These are phyloP conservation scores for Alternaria burnsii DNA, from an alignment of 2,329 filamentous ascomycete species.

Conservation along the genomic window DNA sequence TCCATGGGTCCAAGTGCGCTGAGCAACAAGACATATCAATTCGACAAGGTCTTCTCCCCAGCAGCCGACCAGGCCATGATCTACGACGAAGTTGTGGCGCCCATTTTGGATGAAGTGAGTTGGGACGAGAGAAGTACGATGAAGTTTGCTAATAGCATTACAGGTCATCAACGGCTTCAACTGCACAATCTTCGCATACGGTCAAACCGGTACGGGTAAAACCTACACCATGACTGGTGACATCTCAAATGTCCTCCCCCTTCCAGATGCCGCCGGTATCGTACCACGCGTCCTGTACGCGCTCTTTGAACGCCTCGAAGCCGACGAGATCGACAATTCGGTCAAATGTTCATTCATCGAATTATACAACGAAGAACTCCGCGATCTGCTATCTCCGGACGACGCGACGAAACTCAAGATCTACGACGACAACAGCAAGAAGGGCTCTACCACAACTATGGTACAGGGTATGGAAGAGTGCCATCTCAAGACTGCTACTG, in stretches of 20 bases:
- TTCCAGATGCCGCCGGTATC: conserved; percentile 92
- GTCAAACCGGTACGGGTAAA: conserved; percentile 97
- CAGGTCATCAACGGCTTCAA: conserved; percentile 95
- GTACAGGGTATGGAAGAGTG: conserved; percentile 99
- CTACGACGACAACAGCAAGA: conserved; percentile 85
- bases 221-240: conserved; percentile 99
- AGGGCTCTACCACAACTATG: conserved; percentile 82
- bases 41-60: conserved; percentile 95
- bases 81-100: conserved; percentile 93
- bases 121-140: not conserved
- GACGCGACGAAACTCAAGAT: conserved; percentile 91
- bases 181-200: conserved; percentile 98
- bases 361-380: conserved; percentile 95
- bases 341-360: conserved; percentile 99
- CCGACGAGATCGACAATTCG: conserved; percentile 78
- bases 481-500: conserved; percentile 83
- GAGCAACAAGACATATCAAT: conserved; percentile 95
- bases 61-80: conserved; percentile 93
- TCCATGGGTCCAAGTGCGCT: conserved; percentile 92
- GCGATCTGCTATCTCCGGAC: conserved; percentile 84
- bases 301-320: conserved; percentile 84
- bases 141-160: conserved; percentile 12
- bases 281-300: conserved; percentile 90
- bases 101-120: conserved; percentile 86
- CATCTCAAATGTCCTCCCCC: conserved; percentile 88